Evolutionary conservation across 2,329 filamentous ascomycete species (phyloP), one percentile per base, ranked within the genome.

Genomic region (Coniochaeta pulveracea): DNA sequence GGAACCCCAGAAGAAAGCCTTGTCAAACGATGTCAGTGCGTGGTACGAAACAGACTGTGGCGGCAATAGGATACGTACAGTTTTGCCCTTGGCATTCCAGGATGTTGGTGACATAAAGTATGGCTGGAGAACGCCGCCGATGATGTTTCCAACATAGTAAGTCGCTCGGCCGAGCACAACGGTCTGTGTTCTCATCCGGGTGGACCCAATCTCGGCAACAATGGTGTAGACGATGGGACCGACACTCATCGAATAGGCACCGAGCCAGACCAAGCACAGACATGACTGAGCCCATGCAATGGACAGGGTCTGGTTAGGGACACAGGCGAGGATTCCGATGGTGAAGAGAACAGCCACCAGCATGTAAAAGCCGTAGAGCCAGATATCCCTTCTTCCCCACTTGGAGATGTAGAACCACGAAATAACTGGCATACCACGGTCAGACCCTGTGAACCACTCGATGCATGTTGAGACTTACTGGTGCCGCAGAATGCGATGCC

Each of bases 161-260:
- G 47, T 49, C 12, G 46, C 60, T 30, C 63, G 52, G 1, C 58
- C 61, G 12, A 66, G 44, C 10, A 63, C 61, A 12, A 66, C 57
- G 0, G 61, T 61, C 47, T 65, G 62, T 30, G 58, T 61, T 28
- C 62, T 55, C 14, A 66, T 54, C 24, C 63, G 61, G 4, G 61
- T 64, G 0, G 60, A 63, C 1, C 56, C 54, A 3, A 65, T 40
- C 44, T 66, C 63, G 1, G 63, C 23, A 40, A 60, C 54, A 19
- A 64, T 57, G 14, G 59, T 62, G 48, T 63, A 65, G 38, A 61
- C 48, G 15, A 64, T 59, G 5, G 60, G 61, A 0, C 61, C 61
- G 25, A 63, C 56, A 18, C 54, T 52, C 51, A 63, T 58, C 6
- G 54, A 59, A 43, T 63, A 64, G 5, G 52, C 47, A 30, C 53